Base-by-base conservation (phyloP, 306 rosid genomes). In the Vigna reflexopilosa region DNA sequence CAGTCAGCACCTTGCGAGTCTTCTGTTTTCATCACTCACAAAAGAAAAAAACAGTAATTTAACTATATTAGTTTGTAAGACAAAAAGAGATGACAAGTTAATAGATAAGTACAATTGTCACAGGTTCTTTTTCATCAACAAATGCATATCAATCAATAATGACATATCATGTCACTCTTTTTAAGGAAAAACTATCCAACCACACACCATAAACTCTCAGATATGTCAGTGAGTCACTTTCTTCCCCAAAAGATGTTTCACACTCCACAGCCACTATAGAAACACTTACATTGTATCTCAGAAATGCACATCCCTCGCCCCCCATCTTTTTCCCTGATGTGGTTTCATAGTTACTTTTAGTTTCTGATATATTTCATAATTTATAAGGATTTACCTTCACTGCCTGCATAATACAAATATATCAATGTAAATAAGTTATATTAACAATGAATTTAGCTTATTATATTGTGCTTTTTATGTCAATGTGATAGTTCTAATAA, bases 1-100 rank as follows among this genome's bases (percentile, higher is more conserved):
- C 89, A 6, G 77, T 65, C 17, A 90, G 78, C 77, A 72, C 77
- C 77, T 78, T 83, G 64, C 91, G 94, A 16, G 91, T 86, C 75
- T 49, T 90, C 89, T 90, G 85, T 77, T 65, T 15, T 40, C 50
- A 51, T 52, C 74, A 81, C 52, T 47, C 74, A 81, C 58, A 77
- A 19, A 65, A 78, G 28, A n/a, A 71, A 70, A 30, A 30, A 32
- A 80, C 48, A 80, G 0, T 54, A 77, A 66, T 49, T 49, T 22
- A 76, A 74, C n/a, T 56, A 5, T 12, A 22, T 26, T 38, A 28
- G 73, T 48, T 56, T 51, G 45, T 8, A 72, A 1, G 70, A 59
- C 68, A n/a, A 67, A 67, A 65, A 52, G 68, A 66, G 26, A 42
- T 20, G 17, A 51, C 73, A 72, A 30, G 32, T 13, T 61, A 48